Conservation (phyloP, 495 filamentous ascomycete species). For the Penicillium flavigenum region DNA sequence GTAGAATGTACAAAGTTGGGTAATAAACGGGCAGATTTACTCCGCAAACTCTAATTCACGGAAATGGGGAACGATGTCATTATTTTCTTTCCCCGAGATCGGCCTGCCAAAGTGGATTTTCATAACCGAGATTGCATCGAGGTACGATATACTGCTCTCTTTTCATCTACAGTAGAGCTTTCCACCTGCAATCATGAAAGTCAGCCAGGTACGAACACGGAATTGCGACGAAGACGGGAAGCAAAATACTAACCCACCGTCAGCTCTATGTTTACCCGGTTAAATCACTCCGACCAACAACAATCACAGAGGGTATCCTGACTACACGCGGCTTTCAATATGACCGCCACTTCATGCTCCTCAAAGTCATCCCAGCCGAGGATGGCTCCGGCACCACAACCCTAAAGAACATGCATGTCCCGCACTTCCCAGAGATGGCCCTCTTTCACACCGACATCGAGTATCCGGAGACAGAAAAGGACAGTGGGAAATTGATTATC, state of each 20-base stretch:
- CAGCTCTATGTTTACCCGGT: constrained; percentile 88
- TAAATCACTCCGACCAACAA: constrained; percentile 72
- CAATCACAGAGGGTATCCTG: constrained; percentile 54
- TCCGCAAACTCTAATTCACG: constrained; percentile 7
- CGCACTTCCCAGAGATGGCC: constrained; percentile 60
- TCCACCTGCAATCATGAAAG: constrained; percentile 24
- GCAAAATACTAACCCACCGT: constrained; percentile 1
- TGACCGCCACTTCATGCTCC: constrained; percentile 80
- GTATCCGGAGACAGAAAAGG: constrained; percentile 25
- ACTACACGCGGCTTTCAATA: constrained; percentile 67
- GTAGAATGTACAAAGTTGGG: not conserved
- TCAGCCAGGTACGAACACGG: constrained; percentile 45
- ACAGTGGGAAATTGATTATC: constrained; percentile 51
- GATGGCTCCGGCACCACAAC: constrained; percentile 26
- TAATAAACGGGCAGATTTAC: not conserved
- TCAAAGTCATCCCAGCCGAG: constrained; percentile 47
- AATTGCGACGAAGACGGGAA: not conserved
- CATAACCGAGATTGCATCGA: no score
- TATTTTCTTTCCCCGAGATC: not conserved
- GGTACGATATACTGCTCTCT: not conserved
- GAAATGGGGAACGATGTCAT: constrained; percentile 4
- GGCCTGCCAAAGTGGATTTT: not conserved
- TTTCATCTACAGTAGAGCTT: not conserved
- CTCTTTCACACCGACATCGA: constrained; percentile 65
- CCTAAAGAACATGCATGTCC: constrained; percentile 67